Conservation (phyloP, 1,139 yeast genomes). For the Pneumocystis oryctolagi region DNA sequence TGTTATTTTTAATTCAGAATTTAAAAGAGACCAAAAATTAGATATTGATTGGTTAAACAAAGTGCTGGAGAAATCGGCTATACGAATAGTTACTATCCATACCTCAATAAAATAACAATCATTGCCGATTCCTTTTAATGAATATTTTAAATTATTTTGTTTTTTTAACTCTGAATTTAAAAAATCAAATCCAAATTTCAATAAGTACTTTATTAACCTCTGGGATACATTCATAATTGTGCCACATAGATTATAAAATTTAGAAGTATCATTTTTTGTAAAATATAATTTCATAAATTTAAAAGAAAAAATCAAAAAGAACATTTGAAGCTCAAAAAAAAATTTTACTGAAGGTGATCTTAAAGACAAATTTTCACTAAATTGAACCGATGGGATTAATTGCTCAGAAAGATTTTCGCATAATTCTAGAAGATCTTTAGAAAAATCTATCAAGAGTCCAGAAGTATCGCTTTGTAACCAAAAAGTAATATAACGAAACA, state of each 20-base stretch:
- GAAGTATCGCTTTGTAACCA: background rate
- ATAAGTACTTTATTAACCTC: background rate
- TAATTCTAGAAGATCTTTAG: background rate
- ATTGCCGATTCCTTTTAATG: background rate
- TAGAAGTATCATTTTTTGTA: background rate
- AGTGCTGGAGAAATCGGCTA: background rate
- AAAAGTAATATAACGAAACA: background rate
- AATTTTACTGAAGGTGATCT: background rate
- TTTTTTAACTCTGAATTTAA: background rate
- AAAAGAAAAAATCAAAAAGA: background rate
- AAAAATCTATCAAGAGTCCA: background rate
- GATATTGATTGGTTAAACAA: background rate
- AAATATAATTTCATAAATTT: background rate
- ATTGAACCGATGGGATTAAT: background rate
- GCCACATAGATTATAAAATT: background rate
- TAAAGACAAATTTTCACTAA: background rate
- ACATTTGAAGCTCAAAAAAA: background rate
- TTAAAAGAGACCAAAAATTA: conserved; percentile 1
- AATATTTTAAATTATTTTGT: background rate
- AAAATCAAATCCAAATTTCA: background rate
- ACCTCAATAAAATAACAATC: background rate
- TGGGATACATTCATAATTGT: background rate
- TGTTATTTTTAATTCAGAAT: background rate
- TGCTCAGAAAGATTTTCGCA: background rate
- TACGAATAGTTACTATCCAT: background rate